Conservation (phyloP, 2,329 filamentous ascomycete genomes). For the Xylariales sp. region DNA sequence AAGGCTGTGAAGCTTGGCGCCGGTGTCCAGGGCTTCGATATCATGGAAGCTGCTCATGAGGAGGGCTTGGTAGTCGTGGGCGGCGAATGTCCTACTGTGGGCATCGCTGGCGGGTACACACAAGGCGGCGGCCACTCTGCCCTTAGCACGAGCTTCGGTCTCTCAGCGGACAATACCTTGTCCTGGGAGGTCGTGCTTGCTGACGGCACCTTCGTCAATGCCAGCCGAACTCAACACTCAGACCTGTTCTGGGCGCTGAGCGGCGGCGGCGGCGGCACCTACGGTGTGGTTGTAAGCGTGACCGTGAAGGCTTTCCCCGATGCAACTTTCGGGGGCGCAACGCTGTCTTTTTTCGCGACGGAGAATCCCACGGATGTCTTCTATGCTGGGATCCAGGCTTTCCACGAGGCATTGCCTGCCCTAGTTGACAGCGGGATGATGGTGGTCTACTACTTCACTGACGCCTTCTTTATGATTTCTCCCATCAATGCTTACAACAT, state of each 20-base stretch:
- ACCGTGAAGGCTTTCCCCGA: conserved; percentile 16
- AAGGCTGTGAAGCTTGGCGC: conserved; percentile 22
- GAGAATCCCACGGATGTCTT: conserved; percentile 9
- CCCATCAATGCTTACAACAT: conserved; percentile 21
- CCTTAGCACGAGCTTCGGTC: conserved; percentile 37
- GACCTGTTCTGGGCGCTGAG: conserved; percentile 51
- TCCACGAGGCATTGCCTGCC: conserved; percentile 16
- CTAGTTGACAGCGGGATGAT: conserved; percentile 17
- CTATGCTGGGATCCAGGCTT: conserved; percentile 13
- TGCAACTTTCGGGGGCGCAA: conserved; percentile 11
- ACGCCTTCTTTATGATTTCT: conserved; percentile 13
- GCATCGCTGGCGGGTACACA: conserved; percentile 46
- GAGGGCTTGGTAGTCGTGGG: conserved; percentile 36
- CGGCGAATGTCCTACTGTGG: conserved; percentile 45
- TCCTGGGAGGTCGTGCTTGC: conserved; percentile 38
- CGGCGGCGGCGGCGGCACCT: conserved; percentile 45
- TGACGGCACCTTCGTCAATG: conserved; percentile 25
- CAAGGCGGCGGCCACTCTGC: conserved; percentile 49
- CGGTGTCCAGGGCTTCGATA: conserved; percentile 20
- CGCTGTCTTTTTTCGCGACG: neutral
- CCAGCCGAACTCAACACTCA: conserved; percentile 32
- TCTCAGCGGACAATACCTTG: conserved; percentile 45
- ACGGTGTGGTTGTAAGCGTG: conserved; percentile 35
- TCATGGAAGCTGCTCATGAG: conserved; percentile 22
- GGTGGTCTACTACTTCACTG: conserved; percentile 16